Base-by-base conservation (phyloP, 805 yeast genomes). In the Candida methanosorbosa region DNA sequence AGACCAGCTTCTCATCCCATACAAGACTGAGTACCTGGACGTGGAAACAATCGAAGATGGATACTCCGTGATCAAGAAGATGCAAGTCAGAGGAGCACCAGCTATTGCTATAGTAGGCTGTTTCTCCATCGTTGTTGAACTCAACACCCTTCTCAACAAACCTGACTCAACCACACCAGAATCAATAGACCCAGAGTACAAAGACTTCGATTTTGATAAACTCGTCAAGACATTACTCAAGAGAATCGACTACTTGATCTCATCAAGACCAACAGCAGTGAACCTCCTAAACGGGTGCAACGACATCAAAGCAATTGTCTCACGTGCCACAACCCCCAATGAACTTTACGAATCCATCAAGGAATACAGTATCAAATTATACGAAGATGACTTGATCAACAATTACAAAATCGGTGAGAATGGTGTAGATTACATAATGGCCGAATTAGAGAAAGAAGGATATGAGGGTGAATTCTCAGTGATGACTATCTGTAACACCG, bases 81-180 rank as follows among this genome's bases (percentile, higher is more conserved):
- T 90, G 98, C 87, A 84, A 49, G 97, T 94, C 4, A 70, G 98
- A 54, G 98, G 98, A 26, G 98, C 98, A 0, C 98, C 98, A 0
- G 97, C 97, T 1, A 90, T 90, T 52, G 97, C 97, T 41, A 84
- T 90, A 38, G 97, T 90, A 3, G 97, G 95, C 5, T 78, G 87
- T 1, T 69, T 88, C 39, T 74, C 95, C 2, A 71, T 90, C 3
- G 79, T 84, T 2, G 76, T 82, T n/a, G 96, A 90, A 44, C 57
- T 75, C 3, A 59, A 58, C 37, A 48, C 48, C 51, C 48, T 50
- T 37, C 32, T 63, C 33, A 52, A 41, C 24, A 44, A 39, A 21
- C 55, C 53, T 2, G 40, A 49, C 4, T 29, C 31, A 5, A 32
- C 39, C 5, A n/a, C n/a, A n/a, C n/a, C n/a, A n/a, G 23, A 21